Evolutionary conservation across 257 asterid species (phyloP), one percentile per base, ranked within the genome.

Genomic region (Thymus quinquecostatus): DNA sequence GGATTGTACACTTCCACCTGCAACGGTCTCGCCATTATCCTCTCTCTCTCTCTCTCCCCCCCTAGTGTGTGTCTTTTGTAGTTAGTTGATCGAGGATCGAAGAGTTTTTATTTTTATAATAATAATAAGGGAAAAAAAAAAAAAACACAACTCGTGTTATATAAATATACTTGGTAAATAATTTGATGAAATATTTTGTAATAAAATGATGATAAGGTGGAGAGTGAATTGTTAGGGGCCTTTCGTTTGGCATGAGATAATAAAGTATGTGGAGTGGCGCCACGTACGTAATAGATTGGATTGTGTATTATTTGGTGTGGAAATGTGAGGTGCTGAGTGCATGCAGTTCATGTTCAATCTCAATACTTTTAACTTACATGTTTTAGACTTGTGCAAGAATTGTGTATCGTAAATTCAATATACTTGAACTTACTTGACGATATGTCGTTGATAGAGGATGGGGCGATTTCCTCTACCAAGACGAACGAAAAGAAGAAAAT

Each of bases 1-100:
- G 97, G 97, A 69, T 93, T 91, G 90, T 92, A 80, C 40, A 93
- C 96, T 69, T 91, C 96, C 58, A 93, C 83, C 72, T 88, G 97
- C 83, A 93, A 78, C 1, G 96, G 96, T 48, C 79, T 81, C 74
- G 96, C 96, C 98, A 90, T 90, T 21, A 21, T 1, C 12, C 3
- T 8, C 61, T 28, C 40, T 28, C 58, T n/a, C 58, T n/a, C 58
- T 1, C 58, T n/a, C 32, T 10, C n/a, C 2, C 54, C 3, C 27
- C 3, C 21, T 8, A 0, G 30, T 45, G 4, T 13, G 55, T 21
- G 59, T 50, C 55, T 54, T 54, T 27, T 55, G 33, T 1, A 48
- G 54, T 49, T 49, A 21, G n/a, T 48, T 48, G 4, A 48, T 6
- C 6, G 30, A 3, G 34, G 60, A 8, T 6, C 21, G 30, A 30